Evolutionary conservation across 1,139 yeast species (phyloP), one percentile per base, ranked within the genome.

Genomic region (Yamadazyma diospyri): DNA sequence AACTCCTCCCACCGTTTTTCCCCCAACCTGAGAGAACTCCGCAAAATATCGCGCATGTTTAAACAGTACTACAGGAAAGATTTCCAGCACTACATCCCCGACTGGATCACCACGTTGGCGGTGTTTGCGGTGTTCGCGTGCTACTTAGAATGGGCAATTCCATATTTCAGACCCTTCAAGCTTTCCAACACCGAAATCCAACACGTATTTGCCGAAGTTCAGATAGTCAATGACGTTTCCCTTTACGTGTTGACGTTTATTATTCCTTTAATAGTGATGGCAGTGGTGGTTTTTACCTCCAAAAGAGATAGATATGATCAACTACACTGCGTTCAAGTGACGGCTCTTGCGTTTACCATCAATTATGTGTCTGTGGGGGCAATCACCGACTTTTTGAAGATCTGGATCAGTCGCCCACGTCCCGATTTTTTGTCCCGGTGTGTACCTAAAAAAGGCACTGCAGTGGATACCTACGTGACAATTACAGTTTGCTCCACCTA

Each of bases 331-430:
- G 33, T 51, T 18, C 59, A 57, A 32, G 35, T 55, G 4, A 43
- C 61, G 4, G 29, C 53, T 6, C 47, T 59, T 14, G 59, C 60
- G 3, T 44, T 59, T 29, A 36, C 46, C n/a, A 37, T 53, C n/a
- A 44, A 56, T 11, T 43, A 55, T 30, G 46, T 53, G 6, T 27
- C 43, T 3, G 42, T 44, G 11, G 55, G 57, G 8, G 50, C 52
- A 7, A 28, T 55, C 15, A 68, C 72, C n/a, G 74, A 68, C 42
- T 50, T 66, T 16, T 48, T 69, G 32, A 69, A 68, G 42, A 59
- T 61, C 31, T 67, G 73, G 73, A 62, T 69, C 24, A 67, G 67
- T n/a, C 52, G 70, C 34, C 72, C 72, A 3, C 47, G 75, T 25
- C 75, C 75, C 1, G 75, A 69, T 42, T 68, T 69, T 37, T 46